Base-by-base conservation (phyloP, 495 filamentous ascomycete species). In the Lasiosphaeris hirsuta region DNA sequence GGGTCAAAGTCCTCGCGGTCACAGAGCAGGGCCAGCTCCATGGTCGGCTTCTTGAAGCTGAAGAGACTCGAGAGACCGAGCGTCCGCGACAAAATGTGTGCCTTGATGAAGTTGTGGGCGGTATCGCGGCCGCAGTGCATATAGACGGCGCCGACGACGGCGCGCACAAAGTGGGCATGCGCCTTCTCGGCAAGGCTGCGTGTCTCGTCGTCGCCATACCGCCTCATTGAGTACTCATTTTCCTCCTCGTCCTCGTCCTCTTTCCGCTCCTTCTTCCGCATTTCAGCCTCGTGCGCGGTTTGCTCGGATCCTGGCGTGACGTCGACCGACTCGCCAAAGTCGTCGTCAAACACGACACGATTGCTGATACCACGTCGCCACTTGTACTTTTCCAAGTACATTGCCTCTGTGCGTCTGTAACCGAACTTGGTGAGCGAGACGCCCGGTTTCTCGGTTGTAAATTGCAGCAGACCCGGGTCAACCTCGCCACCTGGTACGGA, bases 401-500 rank as follows among this genome's bases (percentile, higher is more conserved):
- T 64, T 1, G 64, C 44, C 57, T 75, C 70, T 10, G 65, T 62
- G 19, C 77, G 73, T 41, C 68, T 58, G 65, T 69, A 77, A 13
- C 70, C 77, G 69, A 70, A 73, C 56, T 45, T 63, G 33, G 48
- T 40, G 60, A 77, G 61, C 37, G 80, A 71, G 30, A 81, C 74
- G 11, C 87, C 88, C 1, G 88, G 81, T 35, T 76, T 70, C 37
- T 86, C 48, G 44, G 82, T 72, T 51, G 76, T 78, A 73, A 90
- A 94, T 69, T 97, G 95, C 40, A 98, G 79, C n/a, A 92, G 75
- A 9, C 94, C 95, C 1, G 93, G 88, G 70, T 98, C 92, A 53
- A 97, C 93, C 72, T 97, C 90, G 44, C 82, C 86, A 17, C 91
- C 92, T 0, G 94, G 93, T 36, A 81, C 84, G 7, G 89, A 87